Percentiles rank a stretch among this genome's conserved stretches.
phyloP scores from a whole-genome alignment of 768 basidiomycete genomes.

The Hortiboletus flavorubellus region DNA sequence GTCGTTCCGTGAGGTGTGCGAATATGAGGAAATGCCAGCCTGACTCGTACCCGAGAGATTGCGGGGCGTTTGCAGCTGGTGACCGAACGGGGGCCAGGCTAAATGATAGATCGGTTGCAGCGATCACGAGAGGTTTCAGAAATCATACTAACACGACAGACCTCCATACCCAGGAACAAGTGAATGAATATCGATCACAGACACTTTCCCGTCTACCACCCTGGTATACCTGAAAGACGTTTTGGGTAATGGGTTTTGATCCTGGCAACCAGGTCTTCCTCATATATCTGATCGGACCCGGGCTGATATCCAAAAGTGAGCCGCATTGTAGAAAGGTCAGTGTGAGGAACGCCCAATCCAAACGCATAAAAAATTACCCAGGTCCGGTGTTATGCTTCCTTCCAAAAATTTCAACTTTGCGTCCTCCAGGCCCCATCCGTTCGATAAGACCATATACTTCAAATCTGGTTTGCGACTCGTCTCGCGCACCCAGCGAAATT shows the following conservation, averaged over 20 bases:
- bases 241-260: conserved; percentile 61
- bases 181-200: not conserved
- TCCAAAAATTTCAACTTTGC: conserved; percentile 93
- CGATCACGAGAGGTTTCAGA: not conserved
- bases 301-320: conserved; percentile 91
- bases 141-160: not conserved
- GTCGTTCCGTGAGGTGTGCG: not conserved
- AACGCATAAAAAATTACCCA: conserved; percentile 51
- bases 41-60: not conserved
- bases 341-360: conserved; percentile 2
- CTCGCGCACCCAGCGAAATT: conserved; percentile 77
- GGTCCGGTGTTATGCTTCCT: conserved; percentile 90
- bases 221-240: conserved; percentile 19
- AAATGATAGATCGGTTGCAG: not conserved
- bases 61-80: not conserved
- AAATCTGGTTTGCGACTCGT: conserved; percentile 92
- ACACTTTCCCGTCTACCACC: conserved; percentile 1
- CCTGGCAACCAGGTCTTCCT: conserved; percentile 71
- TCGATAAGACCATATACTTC: conserved; percentile 97
- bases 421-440: conserved; percentile 83
- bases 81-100: not conserved
- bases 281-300: conserved; percentile 78
- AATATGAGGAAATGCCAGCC: not conserved
- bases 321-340: conserved; percentile 45
- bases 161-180: not conserved